Evolutionary conservation across 306 rosid genomes (phyloP).

Genomic region (Castanopsis chinensis): DNA sequence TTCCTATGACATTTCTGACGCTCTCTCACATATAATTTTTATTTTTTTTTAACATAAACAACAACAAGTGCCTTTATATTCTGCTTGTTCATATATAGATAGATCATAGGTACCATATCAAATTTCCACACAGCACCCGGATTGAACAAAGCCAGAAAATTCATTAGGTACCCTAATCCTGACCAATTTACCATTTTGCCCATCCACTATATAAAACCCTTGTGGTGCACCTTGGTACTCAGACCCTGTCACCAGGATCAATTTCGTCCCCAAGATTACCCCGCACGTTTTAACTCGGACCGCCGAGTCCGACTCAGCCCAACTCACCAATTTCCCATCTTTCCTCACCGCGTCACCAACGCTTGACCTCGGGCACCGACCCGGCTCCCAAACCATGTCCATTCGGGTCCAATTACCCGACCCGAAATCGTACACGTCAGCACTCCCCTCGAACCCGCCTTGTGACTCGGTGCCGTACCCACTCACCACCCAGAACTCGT

Average conservation of each 20-base stretch:
- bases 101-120: neutral
- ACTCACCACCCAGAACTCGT: slow-evolving; percentile 46
- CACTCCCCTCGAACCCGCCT: slow-evolving; percentile 37
- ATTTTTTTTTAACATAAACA: too few relatives aligned
- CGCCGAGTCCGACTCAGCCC: slow-evolving; percentile 25
- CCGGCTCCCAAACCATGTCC: slow-evolving; percentile 24
- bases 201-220: slow-evolving; percentile 33
- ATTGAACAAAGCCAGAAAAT: slow-evolving; percentile 44
- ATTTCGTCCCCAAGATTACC: slow-evolving; percentile 7
- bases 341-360: slow-evolving; percentile 1
- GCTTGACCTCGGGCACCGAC: slow-evolving; percentile 42
- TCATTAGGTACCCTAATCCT: slow-evolving; percentile 18
- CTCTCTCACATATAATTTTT: too few relatives aligned
- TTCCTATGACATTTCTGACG: too few relatives aligned
- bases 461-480: slow-evolving; percentile 44
- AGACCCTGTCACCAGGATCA: slow-evolving; percentile 27
- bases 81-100: too few relatives aligned
- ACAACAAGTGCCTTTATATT: too few relatives aligned
- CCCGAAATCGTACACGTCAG: slow-evolving; percentile 20
- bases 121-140: slow-evolving; percentile 45
- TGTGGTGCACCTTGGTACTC: slow-evolving; percentile 32
- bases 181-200: slow-evolving; percentile 27
- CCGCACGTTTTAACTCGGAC: slow-evolving; percentile 29
- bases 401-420: slow-evolving; percentile 36
- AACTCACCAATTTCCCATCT: slow-evolving; percentile 21